Percentiles rank a stretch among this genome's conserved stretches.
Conservation (phyloP, 1,139 yeast species). For the Candida tetrigidarum region DNA sequence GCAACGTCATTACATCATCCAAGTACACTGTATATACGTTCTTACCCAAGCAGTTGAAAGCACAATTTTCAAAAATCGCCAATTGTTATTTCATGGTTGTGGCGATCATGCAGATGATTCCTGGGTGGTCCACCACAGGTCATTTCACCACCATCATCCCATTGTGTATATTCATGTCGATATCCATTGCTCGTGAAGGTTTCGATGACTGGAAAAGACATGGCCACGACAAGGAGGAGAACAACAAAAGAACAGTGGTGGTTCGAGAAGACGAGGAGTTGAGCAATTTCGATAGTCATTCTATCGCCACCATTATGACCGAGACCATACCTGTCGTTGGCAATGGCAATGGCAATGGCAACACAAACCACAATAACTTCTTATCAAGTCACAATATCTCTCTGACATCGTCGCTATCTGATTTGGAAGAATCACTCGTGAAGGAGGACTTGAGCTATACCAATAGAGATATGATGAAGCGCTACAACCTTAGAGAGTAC, state of each 20-base stretch:
- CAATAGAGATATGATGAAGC: conserved; percentile 31
- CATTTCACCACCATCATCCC: conserved; percentile 95
- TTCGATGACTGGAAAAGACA: conserved; percentile 92
- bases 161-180: conserved; percentile 80
- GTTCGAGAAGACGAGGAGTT: conserved; percentile 35
- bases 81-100: conserved; percentile 85
- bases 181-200: conserved; percentile 92
- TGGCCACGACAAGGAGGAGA: conserved; percentile 83
- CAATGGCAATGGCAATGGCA: too few species aligned
- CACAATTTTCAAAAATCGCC: conserved; percentile 92
- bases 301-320: conserved; percentile 40
- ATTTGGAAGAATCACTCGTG: conserved; percentile 10
- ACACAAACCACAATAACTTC: background rate
- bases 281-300: conserved; percentile 38
- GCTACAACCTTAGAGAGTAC: conserved; percentile 37
- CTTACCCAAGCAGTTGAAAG: conserved; percentile 83
- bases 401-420: conserved; percentile 18
- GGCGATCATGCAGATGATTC: conserved; percentile 93
- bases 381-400: conserved; percentile 11
- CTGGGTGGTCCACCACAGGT: conserved; percentile 98
- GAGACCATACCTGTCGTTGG: conserved; percentile 32
- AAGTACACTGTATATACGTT: conserved; percentile 83
- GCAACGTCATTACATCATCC: conserved; percentile 82
- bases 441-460: conserved; percentile 21
- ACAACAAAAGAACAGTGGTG: conserved; percentile 59